Evolutionary conservation across 345 rosid genomes (phyloP), one percentile per base, ranked within the genome.

Genomic region (Eucalyptus polyanthemos): DNA sequence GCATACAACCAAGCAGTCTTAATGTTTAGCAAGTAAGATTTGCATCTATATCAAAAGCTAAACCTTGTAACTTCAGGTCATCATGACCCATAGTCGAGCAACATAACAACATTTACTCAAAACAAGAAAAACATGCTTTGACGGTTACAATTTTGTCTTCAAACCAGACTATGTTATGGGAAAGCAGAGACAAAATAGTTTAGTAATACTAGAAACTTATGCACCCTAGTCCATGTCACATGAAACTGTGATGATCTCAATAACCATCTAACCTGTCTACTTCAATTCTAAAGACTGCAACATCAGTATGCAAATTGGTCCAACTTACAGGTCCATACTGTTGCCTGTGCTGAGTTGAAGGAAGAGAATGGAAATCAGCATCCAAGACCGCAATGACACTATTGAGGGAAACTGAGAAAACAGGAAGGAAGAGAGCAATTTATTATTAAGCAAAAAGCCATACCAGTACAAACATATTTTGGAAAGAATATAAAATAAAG

Each of bases 371-470:
- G 88, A 98, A 98, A 94, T 98, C 99, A 86, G 97, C 98, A 94
- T 98, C 99, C 96, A 98, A 90, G 90, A 98, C 99, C 45, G 99
- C 99, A 92, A 98, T 98, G 90, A 98, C 99, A 89, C 99, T 97
- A 94, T 97, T 96, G 90, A 97, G 93, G 50, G 99, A 97, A 93
- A 97, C 99, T 98, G 97, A 87, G 85, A 93, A 95, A 87, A 90
- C 88, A 89, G 91, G 29, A 87, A 91, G 88, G 76, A 86, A 86
- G 87, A 37, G 19, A 45, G 62, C 62, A 6, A n/a, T n/a, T 86
- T 31, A 54, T 86, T 51, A 54, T 19, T 24, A 6, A 86, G 87
- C 54, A 86, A 76, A 14, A 5, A 76, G 47, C 15, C 47, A 76
- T 76, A 76, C 47, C 24, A 40, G 85, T 76, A 15, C 85, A 76